phyloP scores from a whole-genome alignment of 208 protist species.

The Leishmania amazonensis region DNA sequence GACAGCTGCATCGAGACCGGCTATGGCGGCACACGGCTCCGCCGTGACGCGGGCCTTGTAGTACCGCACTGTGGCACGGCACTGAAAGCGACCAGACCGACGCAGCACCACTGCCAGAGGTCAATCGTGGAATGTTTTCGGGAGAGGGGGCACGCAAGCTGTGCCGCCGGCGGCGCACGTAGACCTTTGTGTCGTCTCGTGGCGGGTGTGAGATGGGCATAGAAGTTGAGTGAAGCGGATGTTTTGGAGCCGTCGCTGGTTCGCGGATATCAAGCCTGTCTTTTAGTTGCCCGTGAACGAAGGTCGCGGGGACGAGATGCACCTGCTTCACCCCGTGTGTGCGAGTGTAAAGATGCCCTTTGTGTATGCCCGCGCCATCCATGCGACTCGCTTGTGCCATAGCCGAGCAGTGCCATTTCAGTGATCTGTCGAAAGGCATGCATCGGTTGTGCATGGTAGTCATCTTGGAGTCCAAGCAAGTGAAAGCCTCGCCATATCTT shows the following conservation, averaged over 20 bases:
- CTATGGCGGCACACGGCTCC: conserved; percentile 13
- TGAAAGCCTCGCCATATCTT: background rate
- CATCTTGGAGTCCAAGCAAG: background rate
- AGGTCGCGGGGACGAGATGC: background rate
- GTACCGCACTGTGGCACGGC: conserved; percentile 2
- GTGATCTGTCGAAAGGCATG: background rate
- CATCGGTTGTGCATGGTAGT: background rate
- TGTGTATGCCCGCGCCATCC: background rate
- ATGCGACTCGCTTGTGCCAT: background rate
- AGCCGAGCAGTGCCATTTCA: too few species aligned
- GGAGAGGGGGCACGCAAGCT: too few species aligned
- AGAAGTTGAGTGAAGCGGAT: too few species aligned
- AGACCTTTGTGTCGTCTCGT: background rate
- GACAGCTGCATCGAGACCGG: conserved; percentile 11
- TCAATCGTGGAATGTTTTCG: background rate
- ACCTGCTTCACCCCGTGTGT: too few species aligned
- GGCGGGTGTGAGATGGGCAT: background rate
- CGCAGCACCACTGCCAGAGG: background rate
- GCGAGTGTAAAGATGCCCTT: background rate
- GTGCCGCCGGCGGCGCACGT: background rate
- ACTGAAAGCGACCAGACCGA: background rate
- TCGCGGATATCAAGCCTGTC: background rate
- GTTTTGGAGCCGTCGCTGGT: background rate
- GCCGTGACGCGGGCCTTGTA: conserved; percentile 8
- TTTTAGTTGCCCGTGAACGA: background rate